Base-by-base conservation (phyloP, 208 protist species). In the Trypanosoma lewisi region DNA sequence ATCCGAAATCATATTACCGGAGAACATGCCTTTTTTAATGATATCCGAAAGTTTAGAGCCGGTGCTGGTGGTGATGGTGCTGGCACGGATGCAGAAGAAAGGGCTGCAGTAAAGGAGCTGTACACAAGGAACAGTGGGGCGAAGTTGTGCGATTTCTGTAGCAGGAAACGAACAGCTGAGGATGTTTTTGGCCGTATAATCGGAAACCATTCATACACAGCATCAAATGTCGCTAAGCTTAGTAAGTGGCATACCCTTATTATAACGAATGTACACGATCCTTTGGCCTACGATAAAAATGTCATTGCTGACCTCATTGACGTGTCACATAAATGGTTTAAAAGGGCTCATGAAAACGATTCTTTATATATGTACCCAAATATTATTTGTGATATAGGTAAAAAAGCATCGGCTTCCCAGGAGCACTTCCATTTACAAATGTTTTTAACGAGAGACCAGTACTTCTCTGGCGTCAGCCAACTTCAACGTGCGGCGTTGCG, bases 141-240 rank as follows among this genome's bases (percentile, higher is more conserved):
- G 2, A 56, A 60, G 0, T 28, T 23, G 55, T 82, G 73, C 39
- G 77, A 82, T 50, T 82, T 82, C 63, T 82, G 77, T 54, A 76
- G 42, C 68, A 19, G 56, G 25, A 5, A 39, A 36, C 69, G 77
- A 1, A 82, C 72, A 19, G 68, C 67, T 5, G 49, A 64, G 51
- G 77, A 82, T 55, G 48, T 73, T 16, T 82, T 75, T 63, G 77
- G 77, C 3, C 63, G 71, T 25, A 71, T 79, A 31, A 21, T 42
- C 16, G 59, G 67, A 1, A 31, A 47, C 6, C 58, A 77, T 50
- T 73, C 63, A 48, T 82, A 69, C 59, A 65, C 63, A 12, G 77
- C 72, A 19, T 1, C 77, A 3, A 82, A 79, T 60, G 47, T 82
- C n/a, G 77, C 72, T 2, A 82, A 82, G 50, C 49, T 75, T 27